Conservation (phyloP, 345 rosid genomes). For the Eucalyptus victrix region DNA sequence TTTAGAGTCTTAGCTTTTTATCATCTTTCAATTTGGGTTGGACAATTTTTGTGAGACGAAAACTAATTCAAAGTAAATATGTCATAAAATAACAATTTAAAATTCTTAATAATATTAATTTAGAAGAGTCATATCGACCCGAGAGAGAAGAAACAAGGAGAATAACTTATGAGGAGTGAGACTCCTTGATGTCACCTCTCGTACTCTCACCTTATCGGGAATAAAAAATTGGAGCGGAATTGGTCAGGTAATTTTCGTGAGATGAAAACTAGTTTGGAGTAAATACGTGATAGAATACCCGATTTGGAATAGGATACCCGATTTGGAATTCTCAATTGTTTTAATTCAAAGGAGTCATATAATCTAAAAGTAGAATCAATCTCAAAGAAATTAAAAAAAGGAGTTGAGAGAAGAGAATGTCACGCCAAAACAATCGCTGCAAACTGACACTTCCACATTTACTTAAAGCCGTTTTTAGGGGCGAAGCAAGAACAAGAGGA, state of each 20-base stretch:
- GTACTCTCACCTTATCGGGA: fast-evolving
- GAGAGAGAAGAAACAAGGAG: fast-evolving
- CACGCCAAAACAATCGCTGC: background rate
- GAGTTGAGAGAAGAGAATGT: background rate
- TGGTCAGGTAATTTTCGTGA: too few species aligned
- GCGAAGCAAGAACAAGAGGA: background rate
- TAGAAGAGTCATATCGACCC: fast-evolving
- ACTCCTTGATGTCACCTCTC: fast-evolving
- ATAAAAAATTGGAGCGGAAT: too few species aligned
- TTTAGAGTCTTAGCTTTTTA: fast-evolving
- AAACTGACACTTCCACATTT: background rate
- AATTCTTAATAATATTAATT: background rate
- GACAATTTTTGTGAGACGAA: background rate
- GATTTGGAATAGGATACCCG: background rate
- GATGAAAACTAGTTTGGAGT: background rate
- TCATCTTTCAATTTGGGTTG: background rate
- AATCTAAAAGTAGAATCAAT: background rate
- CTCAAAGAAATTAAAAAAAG: background rate
- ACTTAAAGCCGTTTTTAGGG: background rate
- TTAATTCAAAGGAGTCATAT: background rate
- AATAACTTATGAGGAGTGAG: fast-evolving
- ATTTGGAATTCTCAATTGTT: background rate
- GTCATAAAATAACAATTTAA: fast-evolving
- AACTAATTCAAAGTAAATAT: fast-evolving
- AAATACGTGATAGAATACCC: background rate